Conservation (phyloP, 78 protist genomes). For the Guillardia theta region DNA sequence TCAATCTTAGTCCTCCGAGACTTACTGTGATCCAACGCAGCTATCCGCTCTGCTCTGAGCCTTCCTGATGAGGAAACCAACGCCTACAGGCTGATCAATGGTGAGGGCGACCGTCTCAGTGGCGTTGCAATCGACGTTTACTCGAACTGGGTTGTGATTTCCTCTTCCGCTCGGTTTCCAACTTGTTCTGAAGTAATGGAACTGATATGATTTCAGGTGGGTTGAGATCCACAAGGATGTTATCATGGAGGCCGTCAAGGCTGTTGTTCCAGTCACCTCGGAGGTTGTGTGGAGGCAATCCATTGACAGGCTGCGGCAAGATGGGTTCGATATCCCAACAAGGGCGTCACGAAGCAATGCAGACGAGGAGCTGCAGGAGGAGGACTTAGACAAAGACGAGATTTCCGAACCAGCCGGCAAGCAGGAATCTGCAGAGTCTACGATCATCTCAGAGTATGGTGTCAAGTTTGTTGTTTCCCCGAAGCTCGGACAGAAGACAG, state of each 20-base stretch:
- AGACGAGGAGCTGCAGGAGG: not conserved
- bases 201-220: not conserved
- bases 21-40: too few species aligned
- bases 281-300: not conserved
- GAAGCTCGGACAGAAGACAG: constrained; percentile 8
- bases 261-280: not conserved
- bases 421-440: too few species aligned
- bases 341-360: not conserved
- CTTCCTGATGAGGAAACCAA: too few species aligned
- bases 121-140: not conserved
- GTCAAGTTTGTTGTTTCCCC: not conserved
- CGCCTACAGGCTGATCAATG: not conserved
- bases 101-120: constrained; percentile 2
- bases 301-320: not conserved
- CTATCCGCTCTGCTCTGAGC: too few species aligned
- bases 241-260: not conserved
- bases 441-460: too few species aligned
- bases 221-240: not conserved
- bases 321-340: not conserved
- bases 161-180: not conserved
- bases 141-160: not conserved
- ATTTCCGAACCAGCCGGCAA: too few species aligned
- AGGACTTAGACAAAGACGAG: not conserved
- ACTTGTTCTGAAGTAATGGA: not conserved
- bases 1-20: too few species aligned